These are phyloP conservation scores for Phoma sp. DNA, from an alignment of 2,329 filamentous ascomycete genomes.

Conservation along the genomic window DNA sequence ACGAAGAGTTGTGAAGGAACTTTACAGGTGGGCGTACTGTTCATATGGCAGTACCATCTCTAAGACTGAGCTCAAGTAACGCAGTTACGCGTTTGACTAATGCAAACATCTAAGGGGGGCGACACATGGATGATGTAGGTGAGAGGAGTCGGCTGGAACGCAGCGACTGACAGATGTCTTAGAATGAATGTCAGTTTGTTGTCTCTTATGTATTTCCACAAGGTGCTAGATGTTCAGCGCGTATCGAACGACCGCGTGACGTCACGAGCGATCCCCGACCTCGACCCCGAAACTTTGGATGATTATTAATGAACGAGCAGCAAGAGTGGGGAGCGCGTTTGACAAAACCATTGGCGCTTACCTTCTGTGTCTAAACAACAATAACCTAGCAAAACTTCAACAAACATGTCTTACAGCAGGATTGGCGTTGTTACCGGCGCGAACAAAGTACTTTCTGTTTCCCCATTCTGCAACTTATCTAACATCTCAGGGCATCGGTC, in stretches of 20 bases:
- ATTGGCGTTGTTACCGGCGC: slow-evolving; percentile 63
- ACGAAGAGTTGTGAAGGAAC: background rate
- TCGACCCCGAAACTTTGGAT: background rate
- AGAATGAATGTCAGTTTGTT: too few relatives aligned
- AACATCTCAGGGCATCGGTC: slow-evolving; percentile 51
- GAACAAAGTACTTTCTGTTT: slow-evolving; percentile 54
- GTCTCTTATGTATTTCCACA: background rate
- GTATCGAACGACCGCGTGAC: slow-evolving; percentile 4
- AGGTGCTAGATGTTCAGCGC: too few relatives aligned
- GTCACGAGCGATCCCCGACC: slow-evolving; percentile 1
- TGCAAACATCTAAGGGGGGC: too few relatives aligned
- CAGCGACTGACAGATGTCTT: background rate
- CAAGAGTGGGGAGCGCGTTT: slow-evolving; percentile 1
- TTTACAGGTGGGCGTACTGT: too few relatives aligned
- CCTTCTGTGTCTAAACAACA: background rate
- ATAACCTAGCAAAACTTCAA: background rate
- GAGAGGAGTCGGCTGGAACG: too few relatives aligned
- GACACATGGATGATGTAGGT: too few relatives aligned
- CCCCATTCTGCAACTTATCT: slow-evolving; percentile 8
- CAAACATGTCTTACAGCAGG: slow-evolving; percentile 43
- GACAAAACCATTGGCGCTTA: background rate
- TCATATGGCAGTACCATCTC: background rate
- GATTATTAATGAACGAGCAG: slow-evolving; percentile 19
- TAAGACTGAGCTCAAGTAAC: background rate
- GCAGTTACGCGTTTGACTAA: too few relatives aligned